Evolutionary conservation across 176 grass and related monocot genomes (phyloP).

Genomic region (Tillandsia fasciculata): DNA sequence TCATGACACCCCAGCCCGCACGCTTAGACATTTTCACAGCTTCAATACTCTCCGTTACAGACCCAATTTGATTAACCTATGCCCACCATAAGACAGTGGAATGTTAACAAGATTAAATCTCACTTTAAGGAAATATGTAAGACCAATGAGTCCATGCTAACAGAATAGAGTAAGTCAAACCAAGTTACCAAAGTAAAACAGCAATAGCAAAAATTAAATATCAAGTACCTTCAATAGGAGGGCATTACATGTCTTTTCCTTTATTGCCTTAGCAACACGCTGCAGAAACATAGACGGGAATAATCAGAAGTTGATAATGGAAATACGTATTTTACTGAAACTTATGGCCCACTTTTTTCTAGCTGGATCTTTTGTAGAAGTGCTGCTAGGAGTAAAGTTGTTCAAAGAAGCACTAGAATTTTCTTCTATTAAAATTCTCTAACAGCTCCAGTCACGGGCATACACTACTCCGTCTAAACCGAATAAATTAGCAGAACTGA

Average conservation of each 20-base stretch:
- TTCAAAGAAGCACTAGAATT: no score
- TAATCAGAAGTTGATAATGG: neutral
- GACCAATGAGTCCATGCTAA: no score
- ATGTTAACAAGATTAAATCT: neutral
- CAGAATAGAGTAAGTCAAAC: neutral
- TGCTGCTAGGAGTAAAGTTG: no score
- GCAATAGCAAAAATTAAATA: slow-evolving; percentile 4
- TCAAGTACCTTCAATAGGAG: slow-evolving; percentile 67
- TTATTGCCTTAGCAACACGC: slow-evolving; percentile 85
- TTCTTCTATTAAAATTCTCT: no score
- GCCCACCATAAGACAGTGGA: neutral
- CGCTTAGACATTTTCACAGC: slow-evolving; percentile 89
- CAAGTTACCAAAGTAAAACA: neutral
- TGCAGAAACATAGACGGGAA: slow-evolving; percentile 17
- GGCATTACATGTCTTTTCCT: slow-evolving; percentile 89
- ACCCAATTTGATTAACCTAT: slow-evolving; percentile 94
- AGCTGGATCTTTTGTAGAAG: no score
- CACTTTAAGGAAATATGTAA: no score
- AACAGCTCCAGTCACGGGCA: no score
- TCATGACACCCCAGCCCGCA: slow-evolving; percentile 87
- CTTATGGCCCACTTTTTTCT: no score
- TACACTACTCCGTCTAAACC: no score
- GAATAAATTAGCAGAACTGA: no score
- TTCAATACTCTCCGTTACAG: slow-evolving; percentile 87
- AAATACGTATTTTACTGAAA: neutral